Percentiles rank a stretch among this genome's conserved stretches.
These are phyloP conservation scores for Boletellus dicymbophilus DNA, from an alignment of 1,284 basidiomycete species.

Conservation along the genomic window DNA sequence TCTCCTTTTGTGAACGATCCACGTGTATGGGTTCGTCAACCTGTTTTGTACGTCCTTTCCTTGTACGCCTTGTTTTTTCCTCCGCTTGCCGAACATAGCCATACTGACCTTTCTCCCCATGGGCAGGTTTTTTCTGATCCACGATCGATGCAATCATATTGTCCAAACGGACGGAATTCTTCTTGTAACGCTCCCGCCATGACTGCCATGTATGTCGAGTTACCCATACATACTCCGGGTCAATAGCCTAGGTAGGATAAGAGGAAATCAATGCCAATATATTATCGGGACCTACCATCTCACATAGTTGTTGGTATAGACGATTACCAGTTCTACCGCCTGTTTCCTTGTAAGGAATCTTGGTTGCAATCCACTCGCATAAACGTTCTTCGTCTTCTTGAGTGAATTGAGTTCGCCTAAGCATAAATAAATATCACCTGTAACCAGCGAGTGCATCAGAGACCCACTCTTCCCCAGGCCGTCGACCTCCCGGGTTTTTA, in stretches of 20 bases:
- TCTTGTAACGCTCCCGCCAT: slow-evolving; percentile 85
- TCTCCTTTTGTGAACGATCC: slow-evolving; percentile 25
- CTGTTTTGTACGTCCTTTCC: slow-evolving; percentile 48
- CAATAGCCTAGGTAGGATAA: slow-evolving; percentile 39
- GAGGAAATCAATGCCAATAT: background rate
- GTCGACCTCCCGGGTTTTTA: slow-evolving; percentile 77
- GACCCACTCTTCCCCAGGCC: slow-evolving; percentile 77
- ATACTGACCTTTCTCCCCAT: slow-evolving; percentile 75
- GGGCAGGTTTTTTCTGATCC: slow-evolving; percentile 60
- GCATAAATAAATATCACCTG: slow-evolving; percentile 2
- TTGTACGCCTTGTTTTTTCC: slow-evolving; percentile 57
- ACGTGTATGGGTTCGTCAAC: slow-evolving; percentile 26
- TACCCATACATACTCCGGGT: slow-evolving; percentile 77
- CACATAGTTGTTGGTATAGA: slow-evolving; percentile 66
- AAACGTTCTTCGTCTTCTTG: slow-evolving; percentile 71
- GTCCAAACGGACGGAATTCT: slow-evolving; percentile 69
- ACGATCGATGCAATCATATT: slow-evolving; percentile 62
- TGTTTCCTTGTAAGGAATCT: slow-evolving; percentile 77
- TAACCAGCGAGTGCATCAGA: background rate
- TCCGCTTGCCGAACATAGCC: slow-evolving; percentile 73
- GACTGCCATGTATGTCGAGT: slow-evolving; percentile 85
- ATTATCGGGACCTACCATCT: slow-evolving; percentile 38
- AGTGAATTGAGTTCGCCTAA: slow-evolving; percentile 73
- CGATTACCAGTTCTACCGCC: slow-evolving; percentile 79
- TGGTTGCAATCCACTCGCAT: slow-evolving; percentile 74